phyloP scores from a whole-genome alignment of 208 protist species.

The Trypanosomatidae sp. region DNA sequence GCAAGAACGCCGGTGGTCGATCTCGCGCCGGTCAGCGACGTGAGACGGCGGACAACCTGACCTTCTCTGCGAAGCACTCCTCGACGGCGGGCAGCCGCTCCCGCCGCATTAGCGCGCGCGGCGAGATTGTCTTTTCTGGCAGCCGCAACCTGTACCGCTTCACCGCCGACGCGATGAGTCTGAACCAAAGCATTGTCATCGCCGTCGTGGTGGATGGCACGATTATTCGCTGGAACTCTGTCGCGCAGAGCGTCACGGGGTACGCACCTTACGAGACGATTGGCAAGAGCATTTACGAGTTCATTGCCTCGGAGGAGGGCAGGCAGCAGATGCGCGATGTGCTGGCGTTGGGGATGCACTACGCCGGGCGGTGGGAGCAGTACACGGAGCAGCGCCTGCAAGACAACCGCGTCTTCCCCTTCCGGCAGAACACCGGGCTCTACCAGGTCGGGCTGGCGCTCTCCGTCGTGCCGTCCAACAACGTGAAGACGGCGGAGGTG shows the following conservation, averaged over 20 bases:
- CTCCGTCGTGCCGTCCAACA: slow-evolving; percentile 70
- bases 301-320: slow-evolving; percentile 48
- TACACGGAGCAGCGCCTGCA: slow-evolving; percentile 52
- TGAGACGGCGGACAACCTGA: slow-evolving; percentile 1
- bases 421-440: slow-evolving; percentile 63
- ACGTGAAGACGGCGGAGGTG: slow-evolving; percentile 53
- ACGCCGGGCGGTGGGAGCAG: slow-evolving; percentile 66
- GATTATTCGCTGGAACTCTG: slow-evolving; percentile 86
- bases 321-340: slow-evolving; percentile 44
- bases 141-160: slow-evolving; percentile 85
- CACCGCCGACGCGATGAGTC: slow-evolving; percentile 44
- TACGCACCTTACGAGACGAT: slow-evolving; percentile 61
- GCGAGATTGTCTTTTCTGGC: slow-evolving; percentile 83
- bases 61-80: slow-evolving; percentile 14
- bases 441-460: slow-evolving; percentile 66
- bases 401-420: slow-evolving; percentile 53
- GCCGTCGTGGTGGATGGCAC: slow-evolving; percentile 80
- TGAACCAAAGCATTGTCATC: slow-evolving; percentile 61
- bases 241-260: slow-evolving; percentile 58
- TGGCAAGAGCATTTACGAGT: slow-evolving; percentile 70
- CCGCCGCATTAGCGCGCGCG: slow-evolving; percentile 41
- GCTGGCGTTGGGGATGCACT: slow-evolving; percentile 39
- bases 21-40: slow-evolving; percentile 9
- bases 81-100: slow-evolving; percentile 16
- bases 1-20: background rate